Base-by-base conservation (phyloP, 2,329 filamentous ascomycete species). In the Incumbomyces lentus region DNA sequence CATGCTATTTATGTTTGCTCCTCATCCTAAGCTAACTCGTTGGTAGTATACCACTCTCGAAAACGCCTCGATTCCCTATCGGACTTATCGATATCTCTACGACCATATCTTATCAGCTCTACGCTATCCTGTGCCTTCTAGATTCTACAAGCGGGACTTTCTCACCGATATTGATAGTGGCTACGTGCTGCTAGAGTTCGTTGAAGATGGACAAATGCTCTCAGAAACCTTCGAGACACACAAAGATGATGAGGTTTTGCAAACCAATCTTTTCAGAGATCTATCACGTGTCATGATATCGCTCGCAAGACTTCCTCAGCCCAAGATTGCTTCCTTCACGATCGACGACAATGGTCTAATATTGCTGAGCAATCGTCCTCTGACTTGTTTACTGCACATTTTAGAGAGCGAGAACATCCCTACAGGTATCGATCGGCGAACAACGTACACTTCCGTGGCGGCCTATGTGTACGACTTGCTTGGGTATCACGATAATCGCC, bases 381-480 rank as follows among this genome's bases (percentile, higher is more conserved):
- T 62, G 5, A 57, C 56, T 3, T 40, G 22, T 58, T 11, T 43
- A 49, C 32, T 49, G n/a, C 51, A 60, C 19, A 44, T 47, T 1
- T 48, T 60, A 13, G 58, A 61, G 38, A 60, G 59, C 32, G 50
- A 58, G 38, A 40, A 47, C 6, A 59, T 60, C 29, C 54, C 55
- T 12, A 49, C 51, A 1, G 36, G 49, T 30, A 60, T 63, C 2
- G 45, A 44, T 8, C 47, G 52, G 22, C 11, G 52, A 34, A 49
- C 36, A 17, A 61, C 56, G 10, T 62, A 61, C 35, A 19, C 38
- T 10, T 42, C 53, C 19, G 48, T 55, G 3, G 56, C 60, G 32
- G 40, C 51, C 6, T 62, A 62, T 46, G 37, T 60, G 14, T 43
- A 49, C 3, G 58, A 58, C 46, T 49, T 59, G n/a, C 44, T 63